Evolutionary conservation across 2,329 filamentous ascomycete genomes (phyloP), one percentile per base, ranked within the genome.

Genomic region (Pezizomycotina sp.): DNA sequence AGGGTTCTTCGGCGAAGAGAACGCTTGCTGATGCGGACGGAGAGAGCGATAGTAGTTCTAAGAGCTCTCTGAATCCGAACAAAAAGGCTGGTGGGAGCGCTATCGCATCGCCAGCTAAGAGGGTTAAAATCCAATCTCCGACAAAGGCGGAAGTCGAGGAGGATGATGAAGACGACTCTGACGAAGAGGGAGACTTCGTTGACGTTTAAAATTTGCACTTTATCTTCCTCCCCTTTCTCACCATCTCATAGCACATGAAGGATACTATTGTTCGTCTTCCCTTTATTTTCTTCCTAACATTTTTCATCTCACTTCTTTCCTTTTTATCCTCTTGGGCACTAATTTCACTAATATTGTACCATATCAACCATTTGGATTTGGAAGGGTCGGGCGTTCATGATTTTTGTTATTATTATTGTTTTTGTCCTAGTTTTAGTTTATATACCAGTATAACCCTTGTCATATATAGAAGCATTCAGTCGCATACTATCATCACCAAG

Each of bases 31-130:
- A 38, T 10, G 36, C 34, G n/a, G 32, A 8, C 18, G 22, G 10
- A 12, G 28, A 7, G 7, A 20, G 8, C 8, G 10, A 21, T 9
- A n/a, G n/a, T n/a, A n/a, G 34, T 18, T 16, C 12, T 30, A 12
- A 16, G 8, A 10, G 13, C 16, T 36, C 32, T 18, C 10, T 24
- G 18, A 18, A 35, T 27, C 5, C 36, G 35, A 20, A 56, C 54
- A 1, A 30, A 13, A 35, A 50, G 53, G 36, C 31, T 2, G 13
- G 14, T 18, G 19, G 15, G 13, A n/a, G 50, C 48, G 1, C 57
- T 56, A 26, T 60, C 14, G 59, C 55, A 0, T 59, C 59, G 3
- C 48, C 55, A 1, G 46, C 52, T 14, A 64, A 64, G 52, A 62
- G 56, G 42, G 49, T 61, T 32, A 63, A 61, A 40, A 47, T 56